A percentile compares a stretch with the other conserved stretches of the same genome.
These are phyloP conservation scores for Periconia sp. DNA, from an alignment of 2,329 filamentous ascomycete genomes.

Conservation along the genomic window DNA sequence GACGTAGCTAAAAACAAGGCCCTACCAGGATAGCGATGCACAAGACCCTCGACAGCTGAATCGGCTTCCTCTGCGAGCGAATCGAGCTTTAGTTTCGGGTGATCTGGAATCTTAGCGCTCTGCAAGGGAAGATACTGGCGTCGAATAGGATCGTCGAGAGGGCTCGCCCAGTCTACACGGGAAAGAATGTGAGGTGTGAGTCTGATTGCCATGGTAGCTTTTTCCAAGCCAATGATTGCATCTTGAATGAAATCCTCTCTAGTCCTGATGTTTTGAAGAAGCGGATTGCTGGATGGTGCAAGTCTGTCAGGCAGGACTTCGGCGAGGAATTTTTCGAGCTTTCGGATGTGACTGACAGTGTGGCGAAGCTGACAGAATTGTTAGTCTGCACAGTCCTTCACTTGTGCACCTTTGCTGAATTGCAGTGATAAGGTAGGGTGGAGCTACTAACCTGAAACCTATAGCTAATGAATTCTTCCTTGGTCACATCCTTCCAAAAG, in stretches of 20 bases:
- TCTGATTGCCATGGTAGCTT: conserved; percentile 65
- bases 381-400: no score
- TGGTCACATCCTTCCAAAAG: conserved; percentile 56
- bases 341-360: not conserved
- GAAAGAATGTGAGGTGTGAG: conserved; percentile 67
- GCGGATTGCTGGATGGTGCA: conserved; percentile 41
- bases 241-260: conserved; percentile 62
- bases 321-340: conserved; percentile 58
- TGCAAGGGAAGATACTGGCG: conserved; percentile 66
- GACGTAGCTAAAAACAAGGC: conserved; percentile 68
- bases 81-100: conserved; percentile 61
- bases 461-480: conserved; percentile 59
- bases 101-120: conserved; percentile 61
- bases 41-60: conserved; percentile 61
- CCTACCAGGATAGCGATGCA: conserved; percentile 70
- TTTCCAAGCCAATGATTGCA: conserved; percentile 58
- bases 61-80: conserved; percentile 65
- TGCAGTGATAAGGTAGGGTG: no score
- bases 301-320: conserved; percentile 58
- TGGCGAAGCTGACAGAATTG: not conserved
- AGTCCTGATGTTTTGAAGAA: conserved; percentile 49
- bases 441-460: conserved; percentile 59
- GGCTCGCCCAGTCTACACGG: conserved; percentile 64
- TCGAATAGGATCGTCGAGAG: conserved; percentile 65
- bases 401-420: no score